Evolutionary conservation across 2,329 filamentous ascomycete species (phyloP), one percentile per base, ranked within the genome.

Genomic region (Fusarium concolor): DNA sequence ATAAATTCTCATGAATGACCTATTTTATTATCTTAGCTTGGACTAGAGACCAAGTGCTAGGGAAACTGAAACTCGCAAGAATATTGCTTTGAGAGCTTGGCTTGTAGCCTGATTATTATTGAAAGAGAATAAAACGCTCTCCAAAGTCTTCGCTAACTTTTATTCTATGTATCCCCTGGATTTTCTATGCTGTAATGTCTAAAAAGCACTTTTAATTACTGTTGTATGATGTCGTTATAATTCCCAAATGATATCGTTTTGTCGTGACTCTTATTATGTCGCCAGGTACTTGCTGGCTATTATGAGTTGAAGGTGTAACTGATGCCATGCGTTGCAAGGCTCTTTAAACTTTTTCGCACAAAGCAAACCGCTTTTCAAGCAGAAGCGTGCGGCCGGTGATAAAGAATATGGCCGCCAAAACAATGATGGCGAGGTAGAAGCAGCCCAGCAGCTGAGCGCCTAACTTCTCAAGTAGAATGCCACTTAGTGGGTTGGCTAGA

Each of bases 401-500:
- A 11, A 73, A 74, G 11, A 59, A 75, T 6, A 76, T 42, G 3
- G 71, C 72, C 3, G 79, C 79, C 4, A 79, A 43, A 3, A 79
- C 61, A 11, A 84, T 59, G 2, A 84, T 71, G 0, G 76, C 80
- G 5, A 81, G 77, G 62, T 82, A 84, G 26, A 85, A 81, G 2
- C 80, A 81, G 12, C 83, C 79, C 12, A 85, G 73, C 0, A 77
- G 74, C 53, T 76, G 74, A 2, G 82, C 78, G 0, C 82, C 82
- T 4, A 82, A 76, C 0, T 76, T 75, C 46, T 84, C 77, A 0
- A 85, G 71, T 64, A 84, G 71, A 38, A 81, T 75, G 1, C 82
- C 82, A 10, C 80, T 80, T 2, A 83, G 71, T 0, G 83, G 83
- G 2, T 83, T 80, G 1, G 81, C 79, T 2, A 84, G 66, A 14